Conservation (phyloP, 1,284 basidiomycete species). For the Psilocybe mexicana region DNA sequence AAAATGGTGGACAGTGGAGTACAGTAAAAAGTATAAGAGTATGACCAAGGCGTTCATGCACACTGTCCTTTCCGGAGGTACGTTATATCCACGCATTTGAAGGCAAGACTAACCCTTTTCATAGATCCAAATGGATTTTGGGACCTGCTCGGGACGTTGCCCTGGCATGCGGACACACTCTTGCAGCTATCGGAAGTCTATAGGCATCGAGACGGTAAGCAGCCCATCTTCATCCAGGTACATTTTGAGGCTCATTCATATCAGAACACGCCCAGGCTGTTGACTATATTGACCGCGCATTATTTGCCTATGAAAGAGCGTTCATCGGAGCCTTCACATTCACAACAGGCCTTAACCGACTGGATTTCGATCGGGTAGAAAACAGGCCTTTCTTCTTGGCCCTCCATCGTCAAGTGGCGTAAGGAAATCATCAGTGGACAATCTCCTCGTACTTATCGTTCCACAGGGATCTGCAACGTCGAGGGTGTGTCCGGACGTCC, state of each 20-base stretch:
- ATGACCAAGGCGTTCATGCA: slow-evolving; percentile 80
- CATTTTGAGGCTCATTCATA: not conserved
- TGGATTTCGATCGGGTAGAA: slow-evolving; percentile 86
- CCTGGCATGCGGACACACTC: slow-evolving; percentile 90
- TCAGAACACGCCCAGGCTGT: slow-evolving; percentile 81
- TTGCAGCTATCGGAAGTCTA: slow-evolving; percentile 86
- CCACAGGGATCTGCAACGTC: slow-evolving; percentile 71
- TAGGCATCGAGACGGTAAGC: slow-evolving; percentile 78
- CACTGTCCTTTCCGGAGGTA: slow-evolving; percentile 79
- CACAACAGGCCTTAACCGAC: slow-evolving; percentile 73
- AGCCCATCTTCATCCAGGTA: not conserved
- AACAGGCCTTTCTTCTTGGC: slow-evolving; percentile 87
- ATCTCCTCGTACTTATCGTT: slow-evolving; percentile 2
- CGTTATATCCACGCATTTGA: slow-evolving; percentile 26
- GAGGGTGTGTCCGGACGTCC: slow-evolving; percentile 84
- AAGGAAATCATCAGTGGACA: slow-evolving; percentile 28
- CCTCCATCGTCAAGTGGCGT: slow-evolving; percentile 77
- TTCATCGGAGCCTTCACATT: slow-evolving; percentile 85
- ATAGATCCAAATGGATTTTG: slow-evolving; percentile 71
- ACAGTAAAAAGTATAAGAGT: slow-evolving; percentile 79
- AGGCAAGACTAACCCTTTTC: not conserved
- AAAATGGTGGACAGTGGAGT: slow-evolving; percentile 86
- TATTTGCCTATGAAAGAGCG: slow-evolving; percentile 88
- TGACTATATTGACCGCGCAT: slow-evolving; percentile 82
- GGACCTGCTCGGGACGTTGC: slow-evolving; percentile 55